Evolutionary conservation across 495 filamentous ascomycete species (phyloP), one percentile per base, ranked within the genome.

Genomic region (Penicillium cinerascens): DNA sequence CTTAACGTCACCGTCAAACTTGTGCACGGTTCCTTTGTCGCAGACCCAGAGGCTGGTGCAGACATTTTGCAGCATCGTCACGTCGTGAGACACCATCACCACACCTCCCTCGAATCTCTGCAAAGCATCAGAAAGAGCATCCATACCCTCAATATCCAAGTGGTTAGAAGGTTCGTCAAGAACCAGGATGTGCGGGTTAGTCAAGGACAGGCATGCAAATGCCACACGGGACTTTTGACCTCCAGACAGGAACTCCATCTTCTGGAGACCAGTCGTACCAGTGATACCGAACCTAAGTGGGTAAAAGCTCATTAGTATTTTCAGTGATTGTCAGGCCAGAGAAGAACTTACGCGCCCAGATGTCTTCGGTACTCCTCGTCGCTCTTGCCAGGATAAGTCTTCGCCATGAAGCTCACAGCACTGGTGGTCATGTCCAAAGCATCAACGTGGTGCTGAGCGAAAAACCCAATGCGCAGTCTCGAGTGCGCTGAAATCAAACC

Each of bases 71-170:
- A 97, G 69, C 92, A 97, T 97, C 0, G 95, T 97, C 33, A 99
- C 95, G 68, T 99, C 93, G 84, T 99, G 93, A 51, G 88, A 93
- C 37, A 99, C 93, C 92, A 99, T 97, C 47, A 99, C 76, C 55
- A 97, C 92, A 57, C 93, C 93, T 39, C 93, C 93, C 71, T 95
- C 79, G 70, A 97, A 99, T 52, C 84, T 81, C 58, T 82, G 78
- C 43, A 99, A 78, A 21, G 95, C 93, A 36, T 85, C 81, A 1
- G 87, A 82, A 15, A 99, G 71, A 10, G 95, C 93, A 73, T 99
- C 93, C 93, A 99, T 99, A 51, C 95, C 93, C 68, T 99, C 93
- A 61, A 99, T 97, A 82, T 99, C 93, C 63, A 99, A 74, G 61
- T 99, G 93, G 74, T 99, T 99, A 47, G 88, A 93, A 63, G 93